Evolutionary conservation across 768 basidiomycete species (phyloP), one percentile per base, ranked within the genome.

Genomic region (Coprinopsis strossmayeri): DNA sequence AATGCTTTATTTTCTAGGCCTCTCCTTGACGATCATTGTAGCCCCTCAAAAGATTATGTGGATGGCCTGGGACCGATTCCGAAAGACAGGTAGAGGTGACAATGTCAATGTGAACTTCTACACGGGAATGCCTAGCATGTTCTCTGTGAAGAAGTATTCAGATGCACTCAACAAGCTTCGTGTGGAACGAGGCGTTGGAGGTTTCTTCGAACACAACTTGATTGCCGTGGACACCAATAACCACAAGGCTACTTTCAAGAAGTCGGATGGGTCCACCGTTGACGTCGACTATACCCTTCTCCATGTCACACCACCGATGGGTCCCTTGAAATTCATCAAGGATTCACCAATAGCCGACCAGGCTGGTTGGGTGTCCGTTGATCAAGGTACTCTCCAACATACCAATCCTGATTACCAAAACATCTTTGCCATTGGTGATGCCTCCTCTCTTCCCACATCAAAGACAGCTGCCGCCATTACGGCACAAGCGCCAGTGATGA

Each of bases 401-500:
- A 78, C 74, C 48, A 94, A 94, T 51, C 87, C 82, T 18, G 77
- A 81, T 58, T 87, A 72, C 59, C 67, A 71, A 34, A 97, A 96
- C 63, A 77, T 97, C 25, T 97, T 93, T 64, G 76, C 90, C 5
- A 61, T 97, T 10, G 95, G 95, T n/a, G 95, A 99, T 61, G 88
- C 87, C 59, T 87, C 90, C 20, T 88, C 84, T 28, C 67, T 96
- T 24, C 95, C 95, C 5, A 98, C 92, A 23, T 91, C 89, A 64
- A 99, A 95, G 75, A 99, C 95, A 0, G 91, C 88, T 0, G 94
- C 95, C 12, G 95, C 94, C 3, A 87, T 97, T 58, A 91, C 89
- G 2, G 81, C 81, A 0, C 91, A 99, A 64, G 83, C 88, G 1
- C 95, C 95, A 10, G 84, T 99, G 3, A 74, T 98, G 38, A 79